Conservation (phyloP, 495 filamentous ascomycete genomes). For the Xylaria nigripes region DNA sequence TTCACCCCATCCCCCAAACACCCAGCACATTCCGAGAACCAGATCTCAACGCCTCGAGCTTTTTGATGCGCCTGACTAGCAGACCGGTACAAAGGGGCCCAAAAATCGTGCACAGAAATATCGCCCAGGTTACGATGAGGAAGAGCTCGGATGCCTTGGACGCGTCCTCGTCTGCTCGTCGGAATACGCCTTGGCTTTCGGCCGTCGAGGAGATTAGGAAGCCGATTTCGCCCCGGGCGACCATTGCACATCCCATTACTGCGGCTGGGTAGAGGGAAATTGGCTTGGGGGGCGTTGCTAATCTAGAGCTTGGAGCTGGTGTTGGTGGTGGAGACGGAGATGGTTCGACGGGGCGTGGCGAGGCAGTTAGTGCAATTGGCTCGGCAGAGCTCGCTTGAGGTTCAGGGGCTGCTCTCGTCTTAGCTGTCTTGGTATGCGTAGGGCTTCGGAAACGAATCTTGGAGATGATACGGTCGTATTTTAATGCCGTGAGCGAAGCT, state of each 20-base stretch:
- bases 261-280: slow-evolving; percentile 52
- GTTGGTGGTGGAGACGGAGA: not conserved
- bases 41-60: slow-evolving; percentile 8
- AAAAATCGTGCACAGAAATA: slow-evolving; percentile 64
- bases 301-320: no score
- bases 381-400: not conserved
- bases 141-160: slow-evolving; percentile 39
- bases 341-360: not conserved
- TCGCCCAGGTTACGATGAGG: slow-evolving; percentile 65
- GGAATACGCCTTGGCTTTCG: slow-evolving; percentile 51
- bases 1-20: slow-evolving; percentile 19
- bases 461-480: not conserved
- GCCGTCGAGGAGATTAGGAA: slow-evolving; percentile 68
- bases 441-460: not conserved
- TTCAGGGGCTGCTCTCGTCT: not conserved
- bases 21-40: slow-evolving; percentile 17
- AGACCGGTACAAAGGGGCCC: slow-evolving; percentile 62
- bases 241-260: slow-evolving; percentile 58
- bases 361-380: not conserved
- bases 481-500: not conserved
- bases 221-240: slow-evolving; percentile 70
- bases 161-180: slow-evolving; percentile 23
- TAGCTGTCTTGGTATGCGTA: not conserved
- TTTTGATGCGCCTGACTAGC: slow-evolving; percentile 38
- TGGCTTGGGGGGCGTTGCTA: no score